Base-by-base conservation (phyloP, 1,284 basidiomycete genomes). In the Peniophora sp. region DNA sequence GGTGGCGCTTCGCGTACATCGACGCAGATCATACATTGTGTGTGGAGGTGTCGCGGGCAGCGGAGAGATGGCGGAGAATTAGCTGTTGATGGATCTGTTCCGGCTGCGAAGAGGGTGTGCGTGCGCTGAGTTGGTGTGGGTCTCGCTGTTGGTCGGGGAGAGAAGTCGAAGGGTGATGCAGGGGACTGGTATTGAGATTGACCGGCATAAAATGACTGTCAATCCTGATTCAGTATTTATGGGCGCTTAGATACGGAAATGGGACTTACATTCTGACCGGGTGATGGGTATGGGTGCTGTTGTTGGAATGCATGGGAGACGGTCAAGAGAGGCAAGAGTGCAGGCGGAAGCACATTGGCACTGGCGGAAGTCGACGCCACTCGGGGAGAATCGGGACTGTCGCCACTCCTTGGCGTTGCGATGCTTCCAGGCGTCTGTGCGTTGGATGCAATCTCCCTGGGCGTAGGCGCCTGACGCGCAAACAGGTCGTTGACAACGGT, bases 401-500 rank as follows among this genome's bases (percentile, higher is more conserved):
- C 43, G n/a, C 12, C 23, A 24, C 53, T 53, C 3, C 49, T 45
- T 6, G 43, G 43, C 8, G 43, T 45, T 36, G 51, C 37, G 45
- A 37, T 22, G 47, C 51, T 55, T 17, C 36, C 23, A 15, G 51
- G 23, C 14, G 36, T 44, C 27, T 61, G 43, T 14, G 43, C 74
- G 72, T 49, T 75, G 71, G 56, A 74, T 73, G 50, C 51, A 1
- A 76, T 74, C 3, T 23, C 18, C 14, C 49, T 50, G 11, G 74
- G 72, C 2, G 73, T 69, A 1, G 83, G 81, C 0, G 78, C 73
- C 59, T 84, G 80, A 18, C 87, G 75, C 20, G 85, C 81, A 58
- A 90, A 89, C 6, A 91, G 68, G 59, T 90, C 87, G 56, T 90
- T 89, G 58, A 88, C 74, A 45, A 89, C 76, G 0, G 83, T 83